A percentile compares a stretch with the other conserved stretches of the same genome.
These are phyloP conservation scores for Pseudocohnilembus persalinus DNA, from an alignment of 169 alveolate species.

Conservation along the genomic window DNA sequence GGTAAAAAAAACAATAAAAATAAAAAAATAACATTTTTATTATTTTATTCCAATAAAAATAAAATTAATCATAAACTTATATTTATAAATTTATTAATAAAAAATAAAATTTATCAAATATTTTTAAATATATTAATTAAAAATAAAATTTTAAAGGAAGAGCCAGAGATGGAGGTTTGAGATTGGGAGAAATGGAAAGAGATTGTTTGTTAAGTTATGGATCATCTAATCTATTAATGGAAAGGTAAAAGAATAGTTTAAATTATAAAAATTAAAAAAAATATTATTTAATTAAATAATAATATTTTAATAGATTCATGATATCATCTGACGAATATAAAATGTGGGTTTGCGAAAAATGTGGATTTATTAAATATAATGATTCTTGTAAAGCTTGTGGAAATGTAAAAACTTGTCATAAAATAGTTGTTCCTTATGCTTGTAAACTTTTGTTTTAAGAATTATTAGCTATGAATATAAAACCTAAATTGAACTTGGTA, in stretches of 20 bases:
- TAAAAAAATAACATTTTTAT: too few relatives aligned
- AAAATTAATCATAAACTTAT: too few relatives aligned
- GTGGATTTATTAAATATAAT: slow-evolving; percentile 96
- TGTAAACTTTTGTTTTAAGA: slow-evolving; percentile 82
- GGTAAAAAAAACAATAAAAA: background rate
- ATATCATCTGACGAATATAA: slow-evolving; percentile 95
- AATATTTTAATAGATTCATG: slow-evolving; percentile 85
- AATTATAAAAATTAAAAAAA: too few relatives aligned
- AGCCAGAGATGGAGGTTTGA: slow-evolving; percentile 98
- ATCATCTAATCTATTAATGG: slow-evolving; percentile 96
- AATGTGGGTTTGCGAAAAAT: slow-evolving; percentile 94
- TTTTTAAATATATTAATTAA: background rate
- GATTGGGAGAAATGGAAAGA: slow-evolving; percentile 99
- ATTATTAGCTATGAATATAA: slow-evolving; percentile 76
- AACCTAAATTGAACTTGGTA: slow-evolving; percentile 68
- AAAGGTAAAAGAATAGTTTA: slow-evolving; percentile 78
- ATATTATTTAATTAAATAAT: too few relatives aligned
- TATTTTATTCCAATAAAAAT: too few relatives aligned
- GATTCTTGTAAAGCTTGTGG: slow-evolving; percentile 95
- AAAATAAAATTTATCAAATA: slow-evolving; percentile 6
- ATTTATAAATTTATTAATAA: too few relatives aligned
- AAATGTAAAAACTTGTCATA: slow-evolving; percentile 70
- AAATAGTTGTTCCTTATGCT: slow-evolving; percentile 95
- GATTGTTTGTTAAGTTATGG: slow-evolving; percentile 99
- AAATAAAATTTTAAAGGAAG: slow-evolving; percentile 82